These are phyloP conservation scores for Fusarium brachygibbosum DNA, from an alignment of 2,329 filamentous ascomycete genomes.

Conservation along the genomic window DNA sequence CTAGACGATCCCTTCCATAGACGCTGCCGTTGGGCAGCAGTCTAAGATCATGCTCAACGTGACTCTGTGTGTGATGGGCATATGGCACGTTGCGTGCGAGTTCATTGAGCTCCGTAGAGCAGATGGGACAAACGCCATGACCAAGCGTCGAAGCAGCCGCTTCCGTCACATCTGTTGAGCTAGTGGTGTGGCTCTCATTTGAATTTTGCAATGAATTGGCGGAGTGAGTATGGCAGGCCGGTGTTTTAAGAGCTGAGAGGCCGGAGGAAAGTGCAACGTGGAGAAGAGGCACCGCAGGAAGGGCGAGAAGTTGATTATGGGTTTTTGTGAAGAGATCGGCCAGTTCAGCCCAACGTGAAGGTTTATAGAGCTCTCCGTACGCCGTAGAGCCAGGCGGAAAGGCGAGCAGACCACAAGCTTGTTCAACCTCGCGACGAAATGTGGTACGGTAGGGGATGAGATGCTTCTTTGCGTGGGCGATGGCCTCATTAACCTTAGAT, in stretches of 20 bases:
- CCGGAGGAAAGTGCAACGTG: slow-evolving; percentile 93
- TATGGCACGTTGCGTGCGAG: slow-evolving; percentile 91
- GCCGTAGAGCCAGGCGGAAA: slow-evolving; percentile 66
- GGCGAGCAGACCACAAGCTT: slow-evolving; percentile 85
- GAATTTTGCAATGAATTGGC: slow-evolving; percentile 11
- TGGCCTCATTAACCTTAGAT: slow-evolving; percentile 79
- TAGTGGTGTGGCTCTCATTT: slow-evolving; percentile 57
- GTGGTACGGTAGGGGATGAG: slow-evolving; percentile 77
- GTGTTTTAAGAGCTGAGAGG: slow-evolving; percentile 94
- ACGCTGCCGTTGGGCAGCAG: slow-evolving; percentile 89
- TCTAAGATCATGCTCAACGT: slow-evolving; percentile 88
- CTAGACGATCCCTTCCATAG: slow-evolving; percentile 81
- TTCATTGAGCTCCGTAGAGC: slow-evolving; percentile 93
- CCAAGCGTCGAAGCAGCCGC: slow-evolving; percentile 63
- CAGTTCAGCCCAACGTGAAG: slow-evolving; percentile 79
- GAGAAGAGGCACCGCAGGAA: slow-evolving; percentile 86
- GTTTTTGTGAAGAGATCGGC: slow-evolving; percentile 85
- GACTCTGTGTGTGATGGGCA: slow-evolving; percentile 93
- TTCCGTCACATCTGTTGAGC: slow-evolving; percentile 59
- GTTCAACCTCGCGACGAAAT: slow-evolving; percentile 76
- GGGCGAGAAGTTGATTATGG: slow-evolving; percentile 85
- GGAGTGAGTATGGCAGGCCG: slow-evolving; percentile 76
- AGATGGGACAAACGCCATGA: slow-evolving; percentile 91
- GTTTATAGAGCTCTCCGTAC: slow-evolving; percentile 75
- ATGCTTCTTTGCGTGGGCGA: slow-evolving; percentile 84